These are phyloP conservation scores for Rhizopus stolonifer DNA, from an alignment of 371 early-diverging fungal genomes.

Conservation along the genomic window DNA sequence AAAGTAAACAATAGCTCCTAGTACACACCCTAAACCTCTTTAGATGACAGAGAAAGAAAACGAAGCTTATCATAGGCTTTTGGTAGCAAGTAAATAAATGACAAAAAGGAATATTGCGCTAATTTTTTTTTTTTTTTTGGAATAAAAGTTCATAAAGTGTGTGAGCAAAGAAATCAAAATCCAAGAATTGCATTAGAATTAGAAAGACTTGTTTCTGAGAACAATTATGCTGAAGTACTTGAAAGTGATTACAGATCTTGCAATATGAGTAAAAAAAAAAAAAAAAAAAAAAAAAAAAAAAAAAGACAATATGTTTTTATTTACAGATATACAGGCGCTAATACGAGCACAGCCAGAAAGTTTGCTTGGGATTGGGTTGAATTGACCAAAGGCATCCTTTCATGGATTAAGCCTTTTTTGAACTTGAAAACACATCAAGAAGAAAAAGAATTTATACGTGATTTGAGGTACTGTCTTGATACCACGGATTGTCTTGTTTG, in stretches of 20 bases:
- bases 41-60: slow-evolving; percentile 5
- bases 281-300: too few species aligned
- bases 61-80: background rate
- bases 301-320: too few species aligned
- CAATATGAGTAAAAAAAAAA: slow-evolving; percentile 1
- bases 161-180: background rate
- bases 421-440: slow-evolving; percentile 7
- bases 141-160: background rate
- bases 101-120: too few species aligned
- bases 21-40: too few species aligned
- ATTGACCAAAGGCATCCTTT: slow-evolving; percentile 15
- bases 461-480: background rate
- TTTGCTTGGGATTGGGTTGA: slow-evolving; percentile 28
- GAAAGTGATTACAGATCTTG: background rate
- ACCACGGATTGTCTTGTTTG: slow-evolving; percentile 7
- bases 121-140: too few species aligned
- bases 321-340: slow-evolving; percentile 11
- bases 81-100: slow-evolving; percentile 1
- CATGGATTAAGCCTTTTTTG: slow-evolving; percentile 16
- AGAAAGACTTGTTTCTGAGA: background rate
- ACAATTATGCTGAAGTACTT: background rate
- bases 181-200: background rate
- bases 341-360: slow-evolving; percentile 18
- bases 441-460: slow-evolving; percentile 6
- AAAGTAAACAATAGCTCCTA: background rate